These are phyloP conservation scores for Lumnitzera racemosa DNA, from an alignment of 345 rosid species.

Conservation along the genomic window DNA sequence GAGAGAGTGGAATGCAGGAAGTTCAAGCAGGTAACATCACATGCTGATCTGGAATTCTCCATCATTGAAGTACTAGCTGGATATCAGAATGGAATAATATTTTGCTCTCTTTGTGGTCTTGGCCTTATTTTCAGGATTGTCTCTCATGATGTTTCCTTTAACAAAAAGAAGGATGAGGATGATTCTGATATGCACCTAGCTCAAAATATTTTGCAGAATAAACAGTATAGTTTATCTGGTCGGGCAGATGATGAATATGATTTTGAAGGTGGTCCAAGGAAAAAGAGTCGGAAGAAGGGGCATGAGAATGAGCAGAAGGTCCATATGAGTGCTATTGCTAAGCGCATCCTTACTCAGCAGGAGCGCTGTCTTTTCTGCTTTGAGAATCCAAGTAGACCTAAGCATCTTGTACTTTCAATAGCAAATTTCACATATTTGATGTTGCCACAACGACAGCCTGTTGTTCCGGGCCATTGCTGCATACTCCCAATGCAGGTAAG, in stretches of 20 bases:
- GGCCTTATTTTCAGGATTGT: conserved; percentile 27
- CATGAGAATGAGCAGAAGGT: conserved; percentile 23
- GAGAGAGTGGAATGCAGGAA: conserved; percentile 21
- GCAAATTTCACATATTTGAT: conserved; percentile 88
- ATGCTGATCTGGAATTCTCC: conserved; percentile 3
- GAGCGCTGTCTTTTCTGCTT: conserved; percentile 88
- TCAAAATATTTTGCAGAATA: conserved; percentile 61
- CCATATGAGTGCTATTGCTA: conserved; percentile 34
- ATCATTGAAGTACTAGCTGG: not conserved
- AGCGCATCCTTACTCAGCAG: conserved; percentile 76
- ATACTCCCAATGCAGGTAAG: conserved; percentile 78
- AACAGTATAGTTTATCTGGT: conserved; percentile 54
- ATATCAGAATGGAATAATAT: not conserved
- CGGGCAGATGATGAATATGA: conserved; percentile 92
- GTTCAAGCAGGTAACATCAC: conserved; percentile 37
- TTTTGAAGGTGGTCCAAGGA: conserved; percentile 68
- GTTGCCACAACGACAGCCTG: conserved; percentile 72
- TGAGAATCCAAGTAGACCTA: conserved; percentile 83
- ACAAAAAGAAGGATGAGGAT: conserved; percentile 48
- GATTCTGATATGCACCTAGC: conserved; percentile 77
- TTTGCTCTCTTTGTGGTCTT: not conserved
- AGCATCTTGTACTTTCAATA: conserved; percentile 77
- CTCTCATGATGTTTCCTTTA: conserved; percentile 30
- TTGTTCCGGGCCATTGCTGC: conserved; percentile 89
- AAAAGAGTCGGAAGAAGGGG: conserved; percentile 41